Evolutionary conservation across 306 rosid species (phyloP).

Genomic region (Ormosia semicastrata): DNA sequence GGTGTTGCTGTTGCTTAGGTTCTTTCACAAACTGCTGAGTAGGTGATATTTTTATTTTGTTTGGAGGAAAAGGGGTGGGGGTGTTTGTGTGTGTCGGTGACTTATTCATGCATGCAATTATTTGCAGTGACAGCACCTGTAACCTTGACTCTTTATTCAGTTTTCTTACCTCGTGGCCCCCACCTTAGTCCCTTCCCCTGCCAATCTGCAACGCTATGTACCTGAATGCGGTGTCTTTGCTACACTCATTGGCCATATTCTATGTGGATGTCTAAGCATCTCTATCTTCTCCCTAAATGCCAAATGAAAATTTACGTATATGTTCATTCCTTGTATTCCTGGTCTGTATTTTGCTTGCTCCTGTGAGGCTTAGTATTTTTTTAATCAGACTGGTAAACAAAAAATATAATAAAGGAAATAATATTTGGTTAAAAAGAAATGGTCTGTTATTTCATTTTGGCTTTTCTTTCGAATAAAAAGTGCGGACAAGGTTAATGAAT

Average conservation of each 20-base stretch:
- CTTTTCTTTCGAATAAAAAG: neutral
- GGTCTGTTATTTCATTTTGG: neutral
- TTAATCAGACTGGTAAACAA: neutral
- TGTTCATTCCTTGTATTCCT: conserved; percentile 1
- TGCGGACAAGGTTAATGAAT: neutral
- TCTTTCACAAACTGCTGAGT: conserved; percentile 11
- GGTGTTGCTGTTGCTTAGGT: conserved; percentile 17
- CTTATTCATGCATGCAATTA: conserved; percentile 46
- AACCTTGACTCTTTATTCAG: conserved; percentile 29
- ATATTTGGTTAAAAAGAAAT: neutral
- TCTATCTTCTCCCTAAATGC: neutral
- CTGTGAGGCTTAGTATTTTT: neutral
- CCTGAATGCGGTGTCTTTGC: conserved; percentile 11
- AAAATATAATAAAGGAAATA: neutral
- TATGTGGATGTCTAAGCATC: conserved; percentile 15
- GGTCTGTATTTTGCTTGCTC: neutral
- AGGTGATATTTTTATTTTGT: conserved; percentile 19
- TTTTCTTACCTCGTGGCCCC: conserved; percentile 28
- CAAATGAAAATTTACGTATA: neutral
- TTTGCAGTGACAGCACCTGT: conserved; percentile 34
- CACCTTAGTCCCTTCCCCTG: conserved; percentile 1
- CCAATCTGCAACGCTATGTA: neutral
- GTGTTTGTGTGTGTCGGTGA: conserved; percentile 43
- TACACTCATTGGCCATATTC: conserved; percentile 19
- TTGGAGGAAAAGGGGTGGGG: conserved; percentile 4